Evolutionary conservation across 2,329 filamentous ascomycete species (phyloP).

Genomic region (Alternaria gansuensis): DNA sequence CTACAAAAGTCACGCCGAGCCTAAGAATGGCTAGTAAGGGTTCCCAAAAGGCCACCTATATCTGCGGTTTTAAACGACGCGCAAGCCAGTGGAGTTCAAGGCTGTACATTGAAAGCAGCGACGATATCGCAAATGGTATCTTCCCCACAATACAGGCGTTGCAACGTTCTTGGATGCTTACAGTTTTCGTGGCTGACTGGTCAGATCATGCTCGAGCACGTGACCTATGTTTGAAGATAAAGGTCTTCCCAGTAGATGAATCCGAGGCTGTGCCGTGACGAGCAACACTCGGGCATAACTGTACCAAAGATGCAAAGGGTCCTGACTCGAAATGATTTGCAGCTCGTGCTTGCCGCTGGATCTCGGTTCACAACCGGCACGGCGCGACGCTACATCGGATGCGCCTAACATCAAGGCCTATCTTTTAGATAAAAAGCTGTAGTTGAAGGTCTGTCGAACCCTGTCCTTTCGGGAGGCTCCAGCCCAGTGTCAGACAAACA

Average conservation of each 20-base stretch:
- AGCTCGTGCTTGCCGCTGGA: constrained; percentile 37
- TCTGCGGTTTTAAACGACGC: constrained; percentile 16
- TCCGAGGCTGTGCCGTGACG: constrained; percentile 12
- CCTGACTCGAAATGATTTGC: constrained; percentile 26
- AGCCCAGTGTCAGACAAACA: constrained; percentile 12
- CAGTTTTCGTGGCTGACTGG: not conserved
- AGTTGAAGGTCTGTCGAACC: not conserved
- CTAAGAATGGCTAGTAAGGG: constrained; percentile 17
- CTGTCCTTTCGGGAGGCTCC: not conserved
- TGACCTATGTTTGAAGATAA: constrained; percentile 6
- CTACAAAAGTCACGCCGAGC: constrained; percentile 14
- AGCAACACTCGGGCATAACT: constrained; percentile 12
- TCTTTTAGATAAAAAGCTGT: not conserved
- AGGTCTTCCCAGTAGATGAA: constrained; percentile 4
- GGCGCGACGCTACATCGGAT: constrained; percentile 36
- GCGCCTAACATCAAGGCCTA: constrained; percentile 25
- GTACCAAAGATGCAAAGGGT: constrained; percentile 12
- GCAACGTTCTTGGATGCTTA: constrained; percentile 9
- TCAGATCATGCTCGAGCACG: constrained; percentile 3
- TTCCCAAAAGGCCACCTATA: constrained; percentile 8
- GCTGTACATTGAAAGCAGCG: constrained; percentile 5
- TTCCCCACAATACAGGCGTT: constrained; percentile 8
- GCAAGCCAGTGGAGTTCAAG: constrained; percentile 15
- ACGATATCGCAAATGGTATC: constrained; percentile 9
- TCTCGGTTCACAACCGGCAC: constrained; percentile 38